Evolutionary conservation across 2,329 filamentous ascomycete species (phyloP), one percentile per base, ranked within the genome.

Genomic region (Fusarium sp.): DNA sequence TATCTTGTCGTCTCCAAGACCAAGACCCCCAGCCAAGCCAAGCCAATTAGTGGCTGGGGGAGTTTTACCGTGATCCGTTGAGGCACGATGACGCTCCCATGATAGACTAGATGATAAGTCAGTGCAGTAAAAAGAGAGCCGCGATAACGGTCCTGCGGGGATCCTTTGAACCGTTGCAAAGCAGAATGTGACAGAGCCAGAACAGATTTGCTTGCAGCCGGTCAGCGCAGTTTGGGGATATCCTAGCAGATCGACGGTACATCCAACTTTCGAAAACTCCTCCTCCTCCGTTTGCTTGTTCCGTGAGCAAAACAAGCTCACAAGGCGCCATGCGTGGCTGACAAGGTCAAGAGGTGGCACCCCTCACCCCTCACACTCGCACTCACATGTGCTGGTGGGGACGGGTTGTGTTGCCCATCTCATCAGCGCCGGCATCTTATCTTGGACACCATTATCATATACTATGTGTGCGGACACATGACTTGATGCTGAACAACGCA

Each of bases 151-250:
- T 39, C 41, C 47, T 48, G 66, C 31, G 66, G 50, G 54, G 61
- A 59, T 60, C 35, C 47, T 57, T 63, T 61, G 59, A 50, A 30
- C 30, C 31, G 31, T 58, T 50, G 6, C 15, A 36, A 44, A 54
- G 50, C 50, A 39, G 24, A 39, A 28, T 22, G 41, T 39, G 35
- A 30, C 55, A 47, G 41, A 57, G 42, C 45, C 55, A 58, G 48
- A 67, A 47, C 57, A 51, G 68, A 71, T 66, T 69, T 64, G 69
- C 68, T 69, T 77, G 75, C 71, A 77, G 71, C 74, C 75, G 76
- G 75, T 78, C 76, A 78, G 66, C 28, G 63, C 61, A 67, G 33
- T 39, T 58, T 60, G 63, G 38, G 59, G 58, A 66, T 69, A 62
- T 64, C 61, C 59, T 64, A 45, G 56, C 54, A 63, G 62, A 77